Base-by-base conservation (phyloP, 768 basidiomycete species). In the Tricholoma sp. region DNA sequence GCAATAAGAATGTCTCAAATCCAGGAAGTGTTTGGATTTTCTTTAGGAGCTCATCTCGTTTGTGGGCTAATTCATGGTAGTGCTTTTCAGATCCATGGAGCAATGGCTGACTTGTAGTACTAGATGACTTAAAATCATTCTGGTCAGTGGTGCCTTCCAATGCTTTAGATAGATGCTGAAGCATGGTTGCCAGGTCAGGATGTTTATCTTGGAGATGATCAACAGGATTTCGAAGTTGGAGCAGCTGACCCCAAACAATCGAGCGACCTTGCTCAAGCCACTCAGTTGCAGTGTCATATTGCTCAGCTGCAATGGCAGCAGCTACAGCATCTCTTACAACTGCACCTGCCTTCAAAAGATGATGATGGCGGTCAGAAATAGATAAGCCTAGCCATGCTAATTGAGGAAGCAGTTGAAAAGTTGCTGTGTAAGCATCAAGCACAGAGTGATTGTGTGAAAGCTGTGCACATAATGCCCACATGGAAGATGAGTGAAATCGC, bases 211-310 rank as follows among this genome's bases (percentile, higher is more conserved):
- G n/a, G n/a, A n/a, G n/a, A n/a, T n/a, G n/a, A n/a, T n/a, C n/a
- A n/a, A n/a, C n/a, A n/a, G n/a, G n/a, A n/a, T n/a, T n/a, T n/a
- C n/a, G n/a, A n/a, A n/a, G n/a, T n/a, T n/a, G n/a, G n/a, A n/a
- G n/a, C n/a, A n/a, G n/a, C n/a, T n/a, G 50, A 29, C 52, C 57
- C 70, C 72, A 72, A 5, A 68, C 56, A 14, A 70, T 52, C 19
- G 65, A 64, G 5, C 69, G 63, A 2, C 71, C 67, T 54, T 67
- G 64, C 34, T 71, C 69, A 8, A 77, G 64, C 65, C n/a, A n/a
- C n/a, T n/a, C n/a, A n/a, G n/a, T n/a, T n/a, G n/a, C n/a, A n/a
- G n/a, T n/a, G n/a, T n/a, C n/a, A n/a, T n/a, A n/a, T n/a, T n/a
- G n/a, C n/a, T n/a, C n/a, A n/a, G n/a, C n/a, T n/a, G n/a, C n/a